A percentile compares a stretch with the other conserved stretches of the same genome.
Evolutionary conservation across 768 basidiomycete genomes (phyloP).

Genomic region (Nidula microcarpa): DNA sequence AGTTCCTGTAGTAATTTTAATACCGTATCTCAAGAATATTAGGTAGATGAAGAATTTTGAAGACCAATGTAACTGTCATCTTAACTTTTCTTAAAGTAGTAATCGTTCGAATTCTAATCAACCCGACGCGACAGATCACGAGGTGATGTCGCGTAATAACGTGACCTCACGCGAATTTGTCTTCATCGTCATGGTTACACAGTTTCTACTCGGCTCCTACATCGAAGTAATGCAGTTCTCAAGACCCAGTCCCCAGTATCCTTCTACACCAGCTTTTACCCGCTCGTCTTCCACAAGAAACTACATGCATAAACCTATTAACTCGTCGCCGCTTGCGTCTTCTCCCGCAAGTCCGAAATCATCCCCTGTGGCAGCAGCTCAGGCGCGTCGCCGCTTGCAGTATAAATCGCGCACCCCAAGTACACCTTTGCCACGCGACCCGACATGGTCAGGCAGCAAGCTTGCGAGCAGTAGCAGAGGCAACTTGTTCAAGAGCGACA

Average conservation of each 20-base stretch:
- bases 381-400: slow-evolving; percentile 51
- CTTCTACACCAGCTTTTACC: slow-evolving; percentile 29
- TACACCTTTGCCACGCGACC: slow-evolving; percentile 20
- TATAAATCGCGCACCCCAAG: slow-evolving; percentile 40
- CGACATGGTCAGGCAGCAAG: slow-evolving; percentile 3
- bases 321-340: slow-evolving; percentile 49
- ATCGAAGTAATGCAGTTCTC: slow-evolving; percentile 13
- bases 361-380: slow-evolving; percentile 42
- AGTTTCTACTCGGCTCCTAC: neutral
- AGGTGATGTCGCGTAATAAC: neutral
- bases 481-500: slow-evolving; percentile 11
- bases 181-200: neutral
- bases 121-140: neutral
- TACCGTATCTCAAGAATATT: no score
- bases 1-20: no score
- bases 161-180: slow-evolving; percentile 4
- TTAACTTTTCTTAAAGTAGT: no score
- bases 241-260: slow-evolving; percentile 21
- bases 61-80: no score
- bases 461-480: slow-evolving; percentile 13
- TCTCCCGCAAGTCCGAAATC: slow-evolving; percentile 33
- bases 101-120: neutral
- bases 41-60: no score
- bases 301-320: slow-evolving; percentile 29
- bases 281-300: slow-evolving; percentile 18